Conservation (phyloP, 2,329 filamentous ascomycete genomes). For the Epichloe baconii region DNA sequence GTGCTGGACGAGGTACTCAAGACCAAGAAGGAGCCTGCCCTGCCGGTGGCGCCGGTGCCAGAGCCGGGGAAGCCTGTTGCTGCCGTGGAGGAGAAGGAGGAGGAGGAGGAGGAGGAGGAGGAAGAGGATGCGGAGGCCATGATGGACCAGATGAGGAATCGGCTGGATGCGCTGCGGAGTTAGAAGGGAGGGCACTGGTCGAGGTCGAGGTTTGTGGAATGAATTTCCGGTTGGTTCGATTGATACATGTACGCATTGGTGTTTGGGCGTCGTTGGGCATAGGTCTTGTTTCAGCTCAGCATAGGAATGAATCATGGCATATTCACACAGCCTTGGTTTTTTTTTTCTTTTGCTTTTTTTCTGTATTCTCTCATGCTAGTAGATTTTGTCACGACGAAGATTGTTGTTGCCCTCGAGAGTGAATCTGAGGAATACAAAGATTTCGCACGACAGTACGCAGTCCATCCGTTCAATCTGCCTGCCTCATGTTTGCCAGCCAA, state of each 20-base stretch:
- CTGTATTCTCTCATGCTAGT: background rate
- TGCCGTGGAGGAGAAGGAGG: slow-evolving; percentile 37
- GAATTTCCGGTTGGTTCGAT: background rate
- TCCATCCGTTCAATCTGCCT: too few species aligned
- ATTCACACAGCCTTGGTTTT: background rate
- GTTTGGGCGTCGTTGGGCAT: background rate
- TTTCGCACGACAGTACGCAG: too few species aligned
- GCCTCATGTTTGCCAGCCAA: too few species aligned
- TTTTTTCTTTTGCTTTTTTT: background rate
- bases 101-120: slow-evolving; percentile 42
- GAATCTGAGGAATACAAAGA: too few species aligned
- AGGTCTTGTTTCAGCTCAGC: background rate
- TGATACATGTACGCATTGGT: background rate
- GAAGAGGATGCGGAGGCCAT: slow-evolving; percentile 72
- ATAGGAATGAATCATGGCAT: background rate
- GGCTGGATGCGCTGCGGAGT: slow-evolving; percentile 83
- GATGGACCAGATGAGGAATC: slow-evolving; percentile 86
- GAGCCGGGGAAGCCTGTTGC: slow-evolving; percentile 34
- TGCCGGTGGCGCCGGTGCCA: slow-evolving; percentile 41
- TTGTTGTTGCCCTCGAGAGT: too few species aligned
- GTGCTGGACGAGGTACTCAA: slow-evolving; percentile 83
- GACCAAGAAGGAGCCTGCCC: slow-evolving; percentile 53
- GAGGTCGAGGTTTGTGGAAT: background rate
- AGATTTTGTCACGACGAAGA: too few species aligned
- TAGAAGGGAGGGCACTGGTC: slow-evolving; percentile 21